Base-by-base conservation (phyloP, 2,329 filamentous ascomycete genomes). In the Fusarium sp. region DNA sequence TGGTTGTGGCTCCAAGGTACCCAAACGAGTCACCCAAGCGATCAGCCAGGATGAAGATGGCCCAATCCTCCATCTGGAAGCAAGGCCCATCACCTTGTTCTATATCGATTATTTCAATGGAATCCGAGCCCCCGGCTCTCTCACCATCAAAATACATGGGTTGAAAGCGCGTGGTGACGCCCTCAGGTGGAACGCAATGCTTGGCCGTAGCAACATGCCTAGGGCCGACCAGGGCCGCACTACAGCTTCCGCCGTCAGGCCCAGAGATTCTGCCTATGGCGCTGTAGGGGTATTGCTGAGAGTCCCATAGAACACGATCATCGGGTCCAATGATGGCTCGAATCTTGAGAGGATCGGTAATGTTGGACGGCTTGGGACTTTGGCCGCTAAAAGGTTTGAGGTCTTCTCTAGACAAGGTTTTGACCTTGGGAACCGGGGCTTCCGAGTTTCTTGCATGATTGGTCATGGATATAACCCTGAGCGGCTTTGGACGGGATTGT, bases 181-280 rank as follows among this genome's bases (percentile, higher is more conserved):
- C 10, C 1, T 6, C 0, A 5, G 57, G 10, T 0, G 5, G 8
- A 7, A 74, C 5, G 25, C 71, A 74, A 25, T 74, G 71, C 2
- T 25, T 35, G 1, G 71, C 71, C 4, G 52, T 57, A 14, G 66
- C 22, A 25, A 65, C 42, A n/a, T 74, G 71, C 3, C 71, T 33
- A 9, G 36, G 71, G 1, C 71, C 71, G n/a, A 74, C 56, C 2
- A 68, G 20, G 1, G 71, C 50, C 1, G 36, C 71, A 20, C 59
- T 71, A 14, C 71, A 74, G 10, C 20, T 22, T 0, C 5, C 11
- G 1, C 27, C 11, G n/a, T 27, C 38, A n/a, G 58, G 47, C 4
- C 18, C 22, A 31, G 27, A 35, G 0, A 62, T 5, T 1, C 31
- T 36, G 2, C 63, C 68, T 0, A 73, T 35, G 6, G 67, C n/a